These are phyloP conservation scores for Aspergillus pseudonomiae DNA, from an alignment of 2,329 filamentous ascomycete species.

Conservation along the genomic window DNA sequence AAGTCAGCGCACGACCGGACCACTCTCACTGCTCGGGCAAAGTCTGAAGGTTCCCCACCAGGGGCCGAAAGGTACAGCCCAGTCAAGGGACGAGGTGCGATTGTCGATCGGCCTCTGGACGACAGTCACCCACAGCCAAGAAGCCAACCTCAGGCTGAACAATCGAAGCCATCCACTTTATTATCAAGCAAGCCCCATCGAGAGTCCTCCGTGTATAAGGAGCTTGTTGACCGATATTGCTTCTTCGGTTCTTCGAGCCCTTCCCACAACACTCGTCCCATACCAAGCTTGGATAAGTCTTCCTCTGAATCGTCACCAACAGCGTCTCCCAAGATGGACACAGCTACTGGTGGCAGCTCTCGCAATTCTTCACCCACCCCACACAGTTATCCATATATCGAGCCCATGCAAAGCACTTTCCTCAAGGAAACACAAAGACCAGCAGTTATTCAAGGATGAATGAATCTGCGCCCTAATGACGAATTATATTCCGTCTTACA, in stretches of 20 bases:
- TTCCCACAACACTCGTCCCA: conserved; percentile 1
- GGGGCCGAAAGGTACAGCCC: conserved; percentile 17
- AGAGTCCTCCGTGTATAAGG: conserved; percentile 88
- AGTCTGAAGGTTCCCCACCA: conserved; percentile 49
- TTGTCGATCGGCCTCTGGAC: conserved; percentile 23
- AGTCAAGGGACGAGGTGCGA: conserved; percentile 9
- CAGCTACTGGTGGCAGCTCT: conserved; percentile 12
- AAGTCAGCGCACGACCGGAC: conserved; percentile 64
- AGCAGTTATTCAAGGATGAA: conserved; percentile 33
- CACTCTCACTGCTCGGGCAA: conserved; percentile 60
- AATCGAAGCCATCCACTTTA: conserved; percentile 56
- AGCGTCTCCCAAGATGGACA: conserved; percentile 29
- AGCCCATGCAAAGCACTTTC: conserved; percentile 23
- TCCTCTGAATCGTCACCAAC: conserved; percentile 25
- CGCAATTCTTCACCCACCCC: conserved; percentile 18
- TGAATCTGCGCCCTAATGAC: neutral
- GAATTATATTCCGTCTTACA: neutral
- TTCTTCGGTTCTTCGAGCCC: conserved; percentile 60
- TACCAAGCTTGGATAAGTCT: neutral
- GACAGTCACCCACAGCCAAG: conserved; percentile 16
- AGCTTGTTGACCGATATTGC: conserved; percentile 98
- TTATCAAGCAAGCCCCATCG: conserved; percentile 68
- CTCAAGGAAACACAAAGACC: conserved; percentile 30
- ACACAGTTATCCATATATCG: conserved; percentile 28
- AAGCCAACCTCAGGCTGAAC: conserved; percentile 15